A percentile compares a stretch with the other conserved stretches of the same genome.
Evolutionary conservation across 1,284 basidiomycete species (phyloP).

Genomic region (Fomitiporia mediterranea): DNA sequence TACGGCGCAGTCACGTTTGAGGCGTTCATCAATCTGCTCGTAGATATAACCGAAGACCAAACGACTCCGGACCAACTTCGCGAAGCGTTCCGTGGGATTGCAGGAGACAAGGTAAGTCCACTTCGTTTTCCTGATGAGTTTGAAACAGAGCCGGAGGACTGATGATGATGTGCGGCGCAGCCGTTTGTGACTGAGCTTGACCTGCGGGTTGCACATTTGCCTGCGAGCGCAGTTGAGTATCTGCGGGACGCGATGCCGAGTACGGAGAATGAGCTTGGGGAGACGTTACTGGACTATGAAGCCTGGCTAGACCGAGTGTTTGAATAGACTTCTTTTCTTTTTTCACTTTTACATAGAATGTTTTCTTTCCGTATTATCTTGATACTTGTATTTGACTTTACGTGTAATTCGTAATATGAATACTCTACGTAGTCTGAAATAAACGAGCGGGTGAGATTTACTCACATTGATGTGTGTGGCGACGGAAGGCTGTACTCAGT

Average conservation of each 20-base stretch:
- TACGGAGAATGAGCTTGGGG: constrained; percentile 45
- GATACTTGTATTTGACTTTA: not conserved
- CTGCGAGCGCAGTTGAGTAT: constrained; percentile 77
- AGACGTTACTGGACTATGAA: constrained; percentile 72
- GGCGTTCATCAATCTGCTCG: constrained; percentile 92
- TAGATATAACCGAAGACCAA: constrained; percentile 94
- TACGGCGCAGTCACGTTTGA: constrained; percentile 92
- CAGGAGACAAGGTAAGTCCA: constrained; percentile 75
- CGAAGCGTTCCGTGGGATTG: constrained; percentile 91
- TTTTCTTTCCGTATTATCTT: not conserved
- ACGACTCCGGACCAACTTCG: constrained; percentile 89
- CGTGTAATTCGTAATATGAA: not conserved
- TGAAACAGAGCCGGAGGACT: too few relatives aligned
- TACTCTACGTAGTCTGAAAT: constrained; percentile 1
- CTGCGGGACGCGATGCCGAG: constrained; percentile 71
- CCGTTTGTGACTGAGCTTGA: constrained; percentile 93
- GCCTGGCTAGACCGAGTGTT: constrained; percentile 76
- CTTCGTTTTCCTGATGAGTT: constrained; percentile 16
- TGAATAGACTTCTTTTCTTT: constrained; percentile 32
- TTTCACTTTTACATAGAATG: not conserved
- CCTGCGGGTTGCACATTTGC: constrained; percentile 81
- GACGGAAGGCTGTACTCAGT: not conserved
- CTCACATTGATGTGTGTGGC: not conserved
- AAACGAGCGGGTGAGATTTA: not conserved
- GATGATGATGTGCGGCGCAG: constrained; percentile 40